These are phyloP conservation scores for Cutaneotrichosporon sp. DNA, from an alignment of 1,284 basidiomycete genomes.

Conservation along the genomic window DNA sequence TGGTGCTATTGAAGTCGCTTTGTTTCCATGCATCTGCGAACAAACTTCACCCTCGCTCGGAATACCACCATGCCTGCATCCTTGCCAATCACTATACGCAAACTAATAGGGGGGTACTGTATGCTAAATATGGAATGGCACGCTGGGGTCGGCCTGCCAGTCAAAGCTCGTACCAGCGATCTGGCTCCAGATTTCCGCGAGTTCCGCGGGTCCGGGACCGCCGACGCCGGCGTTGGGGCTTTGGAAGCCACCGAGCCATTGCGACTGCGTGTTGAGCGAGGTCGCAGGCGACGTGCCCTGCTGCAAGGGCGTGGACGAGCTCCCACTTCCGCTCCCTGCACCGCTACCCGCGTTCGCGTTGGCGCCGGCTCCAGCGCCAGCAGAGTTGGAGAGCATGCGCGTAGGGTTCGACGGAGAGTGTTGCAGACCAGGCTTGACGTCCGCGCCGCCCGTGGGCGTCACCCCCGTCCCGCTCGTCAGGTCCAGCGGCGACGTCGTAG, in stretches of 20 bases:
- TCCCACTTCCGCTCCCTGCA: background rate
- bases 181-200: slow-evolving; percentile 41
- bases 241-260: slow-evolving; percentile 10
- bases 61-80: too few species aligned
- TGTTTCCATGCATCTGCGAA: too few species aligned
- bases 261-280: background rate
- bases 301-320: background rate
- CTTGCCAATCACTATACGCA: too few species aligned
- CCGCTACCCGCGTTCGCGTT: too few species aligned
- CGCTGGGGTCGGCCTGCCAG: slow-evolving; percentile 44
- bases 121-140: slow-evolving; percentile 42
- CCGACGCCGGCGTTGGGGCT: background rate
- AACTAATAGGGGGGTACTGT: too few species aligned
- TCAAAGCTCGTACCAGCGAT: slow-evolving; percentile 39
- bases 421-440: background rate
- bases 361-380: background rate
- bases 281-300: background rate
- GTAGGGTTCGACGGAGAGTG: background rate
- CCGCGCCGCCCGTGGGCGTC: background rate
- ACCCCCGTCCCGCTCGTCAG: background rate
- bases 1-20: too few species aligned
- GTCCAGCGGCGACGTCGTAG: slow-evolving; percentile 1
- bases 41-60: too few species aligned
- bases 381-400: slow-evolving; percentile 1
- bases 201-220: slow-evolving; percentile 11